phyloP scores from a whole-genome alignment of 768 basidiomycete species.

The Mycena filopes region DNA sequence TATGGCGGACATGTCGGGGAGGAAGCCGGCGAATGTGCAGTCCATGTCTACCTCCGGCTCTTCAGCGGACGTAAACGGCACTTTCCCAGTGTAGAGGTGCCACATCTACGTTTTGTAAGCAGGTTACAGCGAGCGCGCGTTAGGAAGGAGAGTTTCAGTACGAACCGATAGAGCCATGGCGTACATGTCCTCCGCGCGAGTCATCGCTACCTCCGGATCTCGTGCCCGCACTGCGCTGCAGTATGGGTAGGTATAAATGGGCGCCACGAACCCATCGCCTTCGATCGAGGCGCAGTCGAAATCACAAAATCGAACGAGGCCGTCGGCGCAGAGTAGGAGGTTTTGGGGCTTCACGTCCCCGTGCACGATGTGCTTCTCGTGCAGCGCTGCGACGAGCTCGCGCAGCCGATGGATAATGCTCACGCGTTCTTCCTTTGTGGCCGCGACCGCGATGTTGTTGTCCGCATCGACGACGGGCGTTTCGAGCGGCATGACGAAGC shows the following conservation, averaged over 20 bases:
- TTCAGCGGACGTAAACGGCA: neutral
- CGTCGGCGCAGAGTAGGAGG: constrained; percentile 6
- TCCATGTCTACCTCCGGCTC: neutral
- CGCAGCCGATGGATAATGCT: neutral
- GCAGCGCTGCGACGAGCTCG: neutral
- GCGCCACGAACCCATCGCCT: neutral
- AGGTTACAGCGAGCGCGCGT: neutral
- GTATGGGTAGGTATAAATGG: neutral
- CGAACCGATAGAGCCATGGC: constrained; percentile 2
- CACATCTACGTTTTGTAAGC: neutral
- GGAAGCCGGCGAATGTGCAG: neutral
- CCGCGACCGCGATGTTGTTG: too few relatives aligned
- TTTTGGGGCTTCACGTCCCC: constrained; percentile 17
- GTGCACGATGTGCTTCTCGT: constrained; percentile 1
- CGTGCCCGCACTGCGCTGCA: neutral
- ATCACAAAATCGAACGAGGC: constrained; percentile 4
- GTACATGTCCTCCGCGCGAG: constrained; percentile 9
- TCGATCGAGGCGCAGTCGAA: constrained; percentile 10
- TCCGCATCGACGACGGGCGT: neutral
- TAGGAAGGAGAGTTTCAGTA: too few relatives aligned
- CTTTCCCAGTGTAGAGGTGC: neutral
- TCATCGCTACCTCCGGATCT: neutral
- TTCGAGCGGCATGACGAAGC: neutral
- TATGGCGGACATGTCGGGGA: constrained; percentile 5
- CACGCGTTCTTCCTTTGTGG: neutral